A percentile compares a stretch with the other conserved stretches of the same genome.
These are phyloP conservation scores for Colletotrichum navitas DNA, from an alignment of 2,329 filamentous ascomycete genomes.

Conservation along the genomic window DNA sequence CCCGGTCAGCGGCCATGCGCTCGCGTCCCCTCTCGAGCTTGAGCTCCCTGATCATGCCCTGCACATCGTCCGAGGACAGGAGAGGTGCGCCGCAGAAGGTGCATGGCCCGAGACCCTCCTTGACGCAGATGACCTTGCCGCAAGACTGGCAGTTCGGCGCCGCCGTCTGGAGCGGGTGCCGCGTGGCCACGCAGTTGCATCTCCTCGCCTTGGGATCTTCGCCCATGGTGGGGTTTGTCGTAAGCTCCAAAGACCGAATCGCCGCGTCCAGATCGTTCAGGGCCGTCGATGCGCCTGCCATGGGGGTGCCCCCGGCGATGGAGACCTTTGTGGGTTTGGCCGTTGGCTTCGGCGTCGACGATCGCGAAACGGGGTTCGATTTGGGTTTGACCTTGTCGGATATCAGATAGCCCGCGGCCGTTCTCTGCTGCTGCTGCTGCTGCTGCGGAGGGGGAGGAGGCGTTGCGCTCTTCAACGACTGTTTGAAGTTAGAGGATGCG, in stretches of 20 bases:
- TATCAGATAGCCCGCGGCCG: constrained; percentile 82
- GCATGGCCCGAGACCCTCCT: constrained; percentile 93
- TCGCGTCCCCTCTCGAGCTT: constrained; percentile 89
- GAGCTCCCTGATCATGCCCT: constrained; percentile 86
- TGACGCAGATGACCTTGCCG: constrained; percentile 94
- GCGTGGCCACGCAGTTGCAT: constrained; percentile 89
- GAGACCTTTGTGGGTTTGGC: constrained; percentile 70
- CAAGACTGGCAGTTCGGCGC: constrained; percentile 94
- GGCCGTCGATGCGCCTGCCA: constrained; percentile 83
- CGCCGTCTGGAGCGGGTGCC: constrained; percentile 89
- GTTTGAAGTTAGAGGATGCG: constrained; percentile 54
- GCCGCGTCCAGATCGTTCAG: constrained; percentile 81
- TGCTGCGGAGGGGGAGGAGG: constrained; percentile 20
- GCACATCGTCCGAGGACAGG: constrained; percentile 78
- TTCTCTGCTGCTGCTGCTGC: constrained; percentile 61
- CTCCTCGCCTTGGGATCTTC: constrained; percentile 70
- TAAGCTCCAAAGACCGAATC: constrained; percentile 90
- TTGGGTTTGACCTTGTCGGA: constrained; percentile 79
- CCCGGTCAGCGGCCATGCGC: constrained; percentile 85
- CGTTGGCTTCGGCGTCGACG: constrained; percentile 66
- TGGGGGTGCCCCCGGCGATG: constrained; percentile 81
- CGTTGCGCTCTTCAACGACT: constrained; percentile 41
- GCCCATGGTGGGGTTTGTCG: constrained; percentile 82
- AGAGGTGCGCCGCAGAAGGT: constrained; percentile 87
- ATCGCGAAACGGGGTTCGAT: constrained; percentile 64